These are phyloP conservation scores for Ceratocystiopsis minuta DNA, from an alignment of 2,329 filamentous ascomycete genomes.

Conservation along the genomic window DNA sequence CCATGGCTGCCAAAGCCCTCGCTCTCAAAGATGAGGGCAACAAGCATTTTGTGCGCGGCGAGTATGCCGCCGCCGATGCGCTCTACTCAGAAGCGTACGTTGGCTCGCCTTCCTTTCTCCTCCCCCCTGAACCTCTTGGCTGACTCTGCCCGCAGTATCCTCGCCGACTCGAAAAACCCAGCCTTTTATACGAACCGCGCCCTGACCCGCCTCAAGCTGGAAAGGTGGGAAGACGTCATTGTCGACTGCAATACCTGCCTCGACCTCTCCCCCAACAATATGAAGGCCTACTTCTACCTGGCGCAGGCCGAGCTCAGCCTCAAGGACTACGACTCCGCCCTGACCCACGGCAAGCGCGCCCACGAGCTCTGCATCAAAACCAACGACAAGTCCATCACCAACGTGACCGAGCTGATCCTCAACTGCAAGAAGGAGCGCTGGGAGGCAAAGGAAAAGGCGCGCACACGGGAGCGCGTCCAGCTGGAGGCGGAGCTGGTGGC, in stretches of 20 bases:
- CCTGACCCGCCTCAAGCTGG: constrained; percentile 59
- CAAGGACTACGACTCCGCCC: constrained; percentile 52
- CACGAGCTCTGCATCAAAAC: constrained; percentile 48
- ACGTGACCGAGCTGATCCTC: constrained; percentile 57
- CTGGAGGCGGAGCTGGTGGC: constrained; percentile 43
- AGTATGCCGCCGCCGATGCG: constrained; percentile 47
- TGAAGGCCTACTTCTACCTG: constrained; percentile 75
- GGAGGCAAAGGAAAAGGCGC: constrained; percentile 51
- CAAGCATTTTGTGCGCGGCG: constrained; percentile 42
- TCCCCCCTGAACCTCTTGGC: not conserved
- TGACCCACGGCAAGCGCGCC: constrained; percentile 50
- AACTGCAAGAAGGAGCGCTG: constrained; percentile 73
- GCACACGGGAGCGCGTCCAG: constrained; percentile 34
- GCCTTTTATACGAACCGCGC: constrained; percentile 80
- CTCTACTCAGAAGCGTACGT: constrained; percentile 55
- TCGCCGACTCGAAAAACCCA: constrained; percentile 58
- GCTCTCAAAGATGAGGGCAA: constrained; percentile 43
- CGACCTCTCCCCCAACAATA: constrained; percentile 41
- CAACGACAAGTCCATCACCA: constrained; percentile 48
- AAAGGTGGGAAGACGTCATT: constrained; percentile 55
- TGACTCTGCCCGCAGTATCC: constrained; percentile 48
- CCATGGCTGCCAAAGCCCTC: constrained; percentile 17
- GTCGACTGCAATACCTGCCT: constrained; percentile 63
- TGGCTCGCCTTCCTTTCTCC: not conserved
- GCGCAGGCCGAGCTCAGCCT: constrained; percentile 69